Evolutionary conservation across 345 rosid species (phyloP).

Genomic region (Linum usitatissimum): DNA sequence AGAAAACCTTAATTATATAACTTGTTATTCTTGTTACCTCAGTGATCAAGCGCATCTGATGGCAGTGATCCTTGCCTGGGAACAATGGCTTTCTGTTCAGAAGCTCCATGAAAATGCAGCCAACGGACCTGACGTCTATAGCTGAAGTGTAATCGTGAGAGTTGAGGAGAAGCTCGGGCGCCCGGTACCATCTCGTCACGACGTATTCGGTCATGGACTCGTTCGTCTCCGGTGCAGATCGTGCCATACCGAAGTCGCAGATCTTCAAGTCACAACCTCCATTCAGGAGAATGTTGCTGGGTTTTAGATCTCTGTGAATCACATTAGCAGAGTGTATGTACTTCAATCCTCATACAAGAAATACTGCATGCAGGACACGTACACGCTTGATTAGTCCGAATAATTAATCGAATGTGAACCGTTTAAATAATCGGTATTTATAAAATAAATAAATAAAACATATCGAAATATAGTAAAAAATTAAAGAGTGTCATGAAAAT

Average conservation of each 20-base stretch:
- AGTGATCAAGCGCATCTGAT: slow-evolving; percentile 81
- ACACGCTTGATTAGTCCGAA: too few relatives aligned
- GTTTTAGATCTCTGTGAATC: slow-evolving; percentile 87
- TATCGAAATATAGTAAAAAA: too few relatives aligned
- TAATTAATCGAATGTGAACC: too few relatives aligned
- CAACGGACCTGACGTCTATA: slow-evolving; percentile 98
- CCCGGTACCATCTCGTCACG: slow-evolving; percentile 96
- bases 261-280: slow-evolving; percentile 90
- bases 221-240: slow-evolving; percentile 64
- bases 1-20: too few relatives aligned
- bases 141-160: slow-evolving; percentile 85
- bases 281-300: slow-evolving; percentile 76
- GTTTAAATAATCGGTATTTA: too few relatives aligned
- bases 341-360: slow-evolving; percentile 91
- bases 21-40: slow-evolving; percentile 40
- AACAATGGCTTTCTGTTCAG: slow-evolving; percentile 87
- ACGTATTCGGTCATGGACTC: slow-evolving; percentile 98
- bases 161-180: slow-evolving; percentile 87
- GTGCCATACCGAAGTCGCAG: slow-evolving; percentile 89
- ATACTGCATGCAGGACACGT: slow-evolving; percentile 70
- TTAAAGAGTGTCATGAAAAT: too few relatives aligned
- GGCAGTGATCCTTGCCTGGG: slow-evolving; percentile 90
- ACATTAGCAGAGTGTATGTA: slow-evolving; percentile 92
- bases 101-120: slow-evolving; percentile 96
- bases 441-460: too few relatives aligned